These are phyloP conservation scores for Gynostemma pentaphyllum DNA, from an alignment of 306 rosid genomes.

Conservation along the genomic window DNA sequence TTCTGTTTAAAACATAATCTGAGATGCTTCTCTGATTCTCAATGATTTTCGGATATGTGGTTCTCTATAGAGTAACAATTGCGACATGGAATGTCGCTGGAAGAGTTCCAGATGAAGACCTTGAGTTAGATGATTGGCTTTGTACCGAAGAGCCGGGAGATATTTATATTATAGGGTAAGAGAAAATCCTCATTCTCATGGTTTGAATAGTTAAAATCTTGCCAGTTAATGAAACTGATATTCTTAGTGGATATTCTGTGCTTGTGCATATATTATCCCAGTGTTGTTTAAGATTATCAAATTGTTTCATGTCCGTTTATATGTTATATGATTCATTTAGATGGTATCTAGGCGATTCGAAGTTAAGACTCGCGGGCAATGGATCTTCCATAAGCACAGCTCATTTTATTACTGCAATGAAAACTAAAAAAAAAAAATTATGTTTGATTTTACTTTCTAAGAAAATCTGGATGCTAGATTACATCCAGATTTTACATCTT, in stretches of 20 bases:
- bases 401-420: background rate
- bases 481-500: background rate
- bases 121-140: constrained; percentile 83
- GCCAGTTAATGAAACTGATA: background rate
- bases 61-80: constrained; percentile 56
- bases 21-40: constrained; percentile 11
- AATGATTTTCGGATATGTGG: constrained; percentile 16
- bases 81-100: constrained; percentile 97
- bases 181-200: background rate
- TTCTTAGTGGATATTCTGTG: background rate
- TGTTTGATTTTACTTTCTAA: background rate
- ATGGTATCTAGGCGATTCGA: background rate
- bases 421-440: background rate
- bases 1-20: constrained; percentile 12
- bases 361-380: background rate
- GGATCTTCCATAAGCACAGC: background rate
- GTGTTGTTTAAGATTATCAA: background rate
- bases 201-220: background rate
- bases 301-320: background rate
- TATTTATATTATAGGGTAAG: constrained; percentile 83
- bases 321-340: background rate
- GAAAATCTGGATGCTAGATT: background rate
- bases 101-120: constrained; percentile 55
- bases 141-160: constrained; percentile 61
- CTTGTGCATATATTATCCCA: background rate